Percentiles rank a stretch among this genome's conserved stretches.
Evolutionary conservation across 805 yeast species (phyloP).

Genomic region (Saccharomycopsis microspora): DNA sequence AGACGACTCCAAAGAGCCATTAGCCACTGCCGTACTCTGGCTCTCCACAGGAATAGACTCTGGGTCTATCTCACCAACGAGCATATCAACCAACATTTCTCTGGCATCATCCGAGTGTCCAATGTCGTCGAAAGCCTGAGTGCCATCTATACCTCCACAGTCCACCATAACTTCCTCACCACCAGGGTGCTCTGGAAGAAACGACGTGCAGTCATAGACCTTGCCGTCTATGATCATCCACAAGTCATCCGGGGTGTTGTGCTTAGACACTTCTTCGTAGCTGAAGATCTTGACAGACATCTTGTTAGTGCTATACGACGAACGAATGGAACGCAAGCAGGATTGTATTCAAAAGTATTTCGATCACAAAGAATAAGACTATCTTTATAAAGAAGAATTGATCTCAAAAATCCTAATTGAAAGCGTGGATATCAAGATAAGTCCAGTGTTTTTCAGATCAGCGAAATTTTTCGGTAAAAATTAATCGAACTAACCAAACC

Average conservation of each 20-base stretch:
- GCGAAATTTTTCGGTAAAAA: no score
- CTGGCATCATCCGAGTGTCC: slow-evolving; percentile 98
- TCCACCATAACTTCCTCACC: slow-evolving; percentile 76
- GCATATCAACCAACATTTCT: slow-evolving; percentile 54
- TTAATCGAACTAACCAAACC: no score
- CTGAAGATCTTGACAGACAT: slow-evolving; percentile 12
- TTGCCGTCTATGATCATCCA: slow-evolving; percentile 81
- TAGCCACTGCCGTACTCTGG: slow-evolving; percentile 18
- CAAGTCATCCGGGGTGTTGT: slow-evolving; percentile 62
- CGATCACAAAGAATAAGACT: no score
- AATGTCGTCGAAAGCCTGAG: slow-evolving; percentile 63
- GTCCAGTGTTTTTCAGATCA: no score
- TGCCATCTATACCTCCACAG: slow-evolving; percentile 74
- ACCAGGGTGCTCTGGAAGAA: slow-evolving; percentile 53
- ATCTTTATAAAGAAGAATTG: no score
- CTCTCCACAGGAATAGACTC: slow-evolving; percentile 28
- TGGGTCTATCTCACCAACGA: slow-evolving; percentile 73
- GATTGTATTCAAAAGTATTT: no score
- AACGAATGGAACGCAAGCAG: no score
- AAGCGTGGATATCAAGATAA: no score
- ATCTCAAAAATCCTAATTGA: no score
- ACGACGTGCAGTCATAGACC: slow-evolving; percentile 61
- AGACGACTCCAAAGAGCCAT: slow-evolving; percentile 17
- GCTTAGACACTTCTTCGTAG: slow-evolving; percentile 47
- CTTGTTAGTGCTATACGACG: no score